Base-by-base conservation (phyloP, 768 basidiomycete species). In the Amanita pseudoporphyria region DNA sequence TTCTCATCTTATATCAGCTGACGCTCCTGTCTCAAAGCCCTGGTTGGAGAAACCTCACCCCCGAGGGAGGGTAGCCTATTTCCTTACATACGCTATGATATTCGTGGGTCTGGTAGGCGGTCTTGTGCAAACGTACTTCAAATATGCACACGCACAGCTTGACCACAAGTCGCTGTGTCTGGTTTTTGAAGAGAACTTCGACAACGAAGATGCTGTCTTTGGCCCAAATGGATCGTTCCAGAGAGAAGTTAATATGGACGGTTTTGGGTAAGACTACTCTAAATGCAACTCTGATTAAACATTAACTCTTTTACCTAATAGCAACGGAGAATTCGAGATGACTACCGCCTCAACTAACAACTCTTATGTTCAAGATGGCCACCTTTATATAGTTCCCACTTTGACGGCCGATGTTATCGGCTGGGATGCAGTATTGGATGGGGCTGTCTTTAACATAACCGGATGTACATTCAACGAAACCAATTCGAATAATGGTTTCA, bases 251-350 rank as follows among this genome's bases (percentile, higher is more conserved):
- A 80, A 81, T 55, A 75, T 91, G 65, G 82, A 85, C 52, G 91
- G 91, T 5, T 92, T 81, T 58, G 87, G 87, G 81, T 82, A 57
- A 42, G 75, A 62, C 10, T 49, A 31, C 12, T 9, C 19, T 39
- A 31, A 2, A 38, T 21, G 14, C 35, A 18, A 13, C 21, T 31
- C 14, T n/a, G 5, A 9, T 10, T 21, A 21, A 18, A 37, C 5
- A 9, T 28, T 39, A 24, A 32, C 19, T 39, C 4, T 26, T 35
- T 22, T 18, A 2, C 16, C 13, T 12, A 47, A 9, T 55, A 82
- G 84, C 9, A 87, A 82, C 50, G 81, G 79, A 24, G 78, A 91
- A 63, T 93, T 93, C 59, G 82, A 88, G 57, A 91, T 90, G 87
- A 81, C 88, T 0, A 91, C 87, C 0, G 64, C 68, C 3, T 81